Base-by-base conservation (phyloP, 2,329 filamentous ascomycete genomes). In the Emmonsiellopsis sp. region DNA sequence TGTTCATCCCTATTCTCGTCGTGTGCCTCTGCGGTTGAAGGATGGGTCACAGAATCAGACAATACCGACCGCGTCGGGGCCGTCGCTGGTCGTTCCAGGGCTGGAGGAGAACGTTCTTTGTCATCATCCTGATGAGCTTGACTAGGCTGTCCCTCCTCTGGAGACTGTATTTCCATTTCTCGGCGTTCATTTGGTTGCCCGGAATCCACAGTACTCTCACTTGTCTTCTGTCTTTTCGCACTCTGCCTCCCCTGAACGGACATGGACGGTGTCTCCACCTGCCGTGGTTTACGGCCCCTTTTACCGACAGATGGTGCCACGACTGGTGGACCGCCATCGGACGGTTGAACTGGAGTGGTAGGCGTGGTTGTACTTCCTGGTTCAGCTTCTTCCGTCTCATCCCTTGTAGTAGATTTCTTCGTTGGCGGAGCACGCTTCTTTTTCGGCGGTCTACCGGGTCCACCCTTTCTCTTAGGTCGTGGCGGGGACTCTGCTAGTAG, bases 341-440 rank as follows among this genome's bases (percentile, higher is more conserved):
- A 27, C 21, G 21, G 21, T 27, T 31, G 17, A 32, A 37, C 6
- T 32, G 17, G 21, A 13, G 36, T 17, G 10, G 21, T 14, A 32
- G 36, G 34, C 14, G 17, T 37, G 34, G 13, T 42, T 40, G 7
- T 21, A 6, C 32, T 17, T 32, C 34, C 21, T 32, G 17, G 34
- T 17, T 57, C 55, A 3, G 53, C 43, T 17, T 52, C 49, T 32
- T 45, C 31, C 21, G 42, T 3, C 11, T 37, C 33, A n/a, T 48
- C 14, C 37, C 14, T 3, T 40, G 10, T 40, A 40, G 14, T 6
- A 40, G 37, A 40, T 33, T 42, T n/a, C 31, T 6, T 36, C 7
- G 6, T 21, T 27, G 39, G 5, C 27, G 21, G 37, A 17, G 17
- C 8, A 9, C 3, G 37, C 13, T 14, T 2, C n/a, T 52, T 46